These are phyloP conservation scores for Aspergillus uvarum DNA, from an alignment of 2,329 filamentous ascomycete genomes.

Conservation along the genomic window DNA sequence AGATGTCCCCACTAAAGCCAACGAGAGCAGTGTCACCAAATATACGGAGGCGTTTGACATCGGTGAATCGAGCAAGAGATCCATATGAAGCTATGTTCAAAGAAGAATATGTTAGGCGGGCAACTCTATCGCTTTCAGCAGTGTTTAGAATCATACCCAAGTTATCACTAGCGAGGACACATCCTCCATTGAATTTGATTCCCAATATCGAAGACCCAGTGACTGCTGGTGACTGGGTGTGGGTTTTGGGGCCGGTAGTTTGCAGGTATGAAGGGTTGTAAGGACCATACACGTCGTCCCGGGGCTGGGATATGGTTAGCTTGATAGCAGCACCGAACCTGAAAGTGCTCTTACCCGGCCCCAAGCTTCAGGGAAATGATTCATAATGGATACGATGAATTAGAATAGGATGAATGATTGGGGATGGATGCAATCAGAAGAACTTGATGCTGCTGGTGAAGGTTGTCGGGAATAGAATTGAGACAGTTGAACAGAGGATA, in stretches of 20 bases:
- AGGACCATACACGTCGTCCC: constrained; percentile 93
- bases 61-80: constrained; percentile 91
- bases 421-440: background rate
- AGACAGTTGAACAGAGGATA: too few relatives aligned
- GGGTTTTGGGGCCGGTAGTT: constrained; percentile 67
- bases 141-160: constrained; percentile 62
- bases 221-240: constrained; percentile 89
- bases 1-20: constrained; percentile 95
- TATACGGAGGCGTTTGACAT: constrained; percentile 89
- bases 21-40: constrained; percentile 83
- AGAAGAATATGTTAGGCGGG: background rate
- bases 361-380: constrained; percentile 66
- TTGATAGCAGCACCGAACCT: constrained; percentile 7
- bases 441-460: constrained; percentile 18
- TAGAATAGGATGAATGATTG: background rate
- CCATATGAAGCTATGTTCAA: constrained; percentile 79
- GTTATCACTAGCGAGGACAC: constrained; percentile 96
- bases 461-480: too few relatives aligned
- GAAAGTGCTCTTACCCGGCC: constrained; percentile 53
- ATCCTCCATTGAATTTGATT: constrained; percentile 93
- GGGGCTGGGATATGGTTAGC: constrained; percentile 60
- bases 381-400: constrained; percentile 49
- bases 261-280: constrained; percentile 88
- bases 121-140: constrained; percentile 16
- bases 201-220: constrained; percentile 95